phyloP scores from a whole-genome alignment of 495 filamentous ascomycete species.

The Mytilinidion resinicola region DNA sequence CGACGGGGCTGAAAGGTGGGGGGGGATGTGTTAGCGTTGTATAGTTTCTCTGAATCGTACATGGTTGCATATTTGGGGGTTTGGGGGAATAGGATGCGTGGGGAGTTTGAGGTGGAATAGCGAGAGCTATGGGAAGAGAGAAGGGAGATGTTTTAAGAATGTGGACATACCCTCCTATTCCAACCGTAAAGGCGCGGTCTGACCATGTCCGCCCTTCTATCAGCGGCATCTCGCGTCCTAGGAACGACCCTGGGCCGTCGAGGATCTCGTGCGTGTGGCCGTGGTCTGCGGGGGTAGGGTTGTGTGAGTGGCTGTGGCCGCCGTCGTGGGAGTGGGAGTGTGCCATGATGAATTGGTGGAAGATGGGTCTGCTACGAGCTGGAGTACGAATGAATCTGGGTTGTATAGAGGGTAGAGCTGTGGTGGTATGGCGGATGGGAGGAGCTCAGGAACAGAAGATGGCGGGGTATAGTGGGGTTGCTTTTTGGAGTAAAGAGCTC shows the following conservation, averaged over 20 bases:
- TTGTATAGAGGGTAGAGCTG: too few species aligned
- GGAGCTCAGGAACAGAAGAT: too few species aligned
- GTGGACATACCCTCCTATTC: constrained; percentile 81
- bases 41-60: neutral
- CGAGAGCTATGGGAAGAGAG: neutral
- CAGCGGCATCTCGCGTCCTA: constrained; percentile 89
- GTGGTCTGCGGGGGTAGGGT: constrained; percentile 56
- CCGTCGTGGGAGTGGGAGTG: constrained; percentile 51
- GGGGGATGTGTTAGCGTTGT: neutral
- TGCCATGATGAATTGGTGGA: constrained; percentile 4
- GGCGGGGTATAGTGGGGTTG: too few species aligned
- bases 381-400: too few species aligned
- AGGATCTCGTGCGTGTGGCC: constrained; percentile 95
- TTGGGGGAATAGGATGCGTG: neutral
- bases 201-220: constrained; percentile 81
- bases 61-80: neutral
- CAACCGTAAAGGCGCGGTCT: constrained; percentile 88
- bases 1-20: constrained; percentile 64
- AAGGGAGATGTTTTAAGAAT: neutral
- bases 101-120: too few species aligned
- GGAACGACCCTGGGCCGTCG: constrained; percentile 84
- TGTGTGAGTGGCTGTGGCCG: constrained; percentile 40
- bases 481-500: too few species aligned
- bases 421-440: too few species aligned
- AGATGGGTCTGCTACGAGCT: neutral